phyloP scores from a whole-genome alignment of 257 asterid genomes.

The Jasminum sambac region DNA sequence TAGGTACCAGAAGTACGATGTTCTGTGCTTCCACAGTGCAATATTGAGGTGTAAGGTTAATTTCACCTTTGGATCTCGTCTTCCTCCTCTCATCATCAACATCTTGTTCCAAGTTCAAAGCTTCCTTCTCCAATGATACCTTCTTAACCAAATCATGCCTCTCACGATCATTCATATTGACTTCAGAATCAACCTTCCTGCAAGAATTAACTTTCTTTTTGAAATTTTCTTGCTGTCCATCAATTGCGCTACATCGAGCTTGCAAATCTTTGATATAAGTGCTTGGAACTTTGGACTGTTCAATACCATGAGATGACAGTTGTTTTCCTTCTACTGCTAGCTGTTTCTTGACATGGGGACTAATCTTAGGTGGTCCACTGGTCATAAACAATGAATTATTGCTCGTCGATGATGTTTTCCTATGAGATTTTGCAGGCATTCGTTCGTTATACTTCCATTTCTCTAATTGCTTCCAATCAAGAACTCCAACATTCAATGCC shows the following conservation, averaged over 20 bases:
- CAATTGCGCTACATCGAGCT: slow-evolving; percentile 32
- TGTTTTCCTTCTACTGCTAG: slow-evolving; percentile 32
- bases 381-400: slow-evolving; percentile 34
- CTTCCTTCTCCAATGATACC: slow-evolving; percentile 31
- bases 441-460: slow-evolving; percentile 82
- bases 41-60: slow-evolving; percentile 28
- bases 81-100: slow-evolving; percentile 31
- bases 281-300: slow-evolving; percentile 41
- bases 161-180: slow-evolving; percentile 35
- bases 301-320: slow-evolving; percentile 24
- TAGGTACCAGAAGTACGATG: slow-evolving; percentile 46
- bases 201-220: slow-evolving; percentile 35
- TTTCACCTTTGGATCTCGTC: slow-evolving; percentile 28
- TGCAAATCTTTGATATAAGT: slow-evolving; percentile 34
- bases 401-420: slow-evolving; percentile 39
- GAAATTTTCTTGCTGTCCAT: slow-evolving; percentile 37
- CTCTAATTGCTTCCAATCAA: slow-evolving; percentile 85
- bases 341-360: slow-evolving; percentile 39
- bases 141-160: slow-evolving; percentile 37
- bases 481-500: slow-evolving; percentile 93
- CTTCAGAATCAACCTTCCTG: slow-evolving; percentile 15
- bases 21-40: slow-evolving; percentile 39
- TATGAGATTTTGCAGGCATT: slow-evolving; percentile 51
- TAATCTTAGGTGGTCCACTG: slow-evolving; percentile 30
- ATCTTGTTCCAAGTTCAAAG: slow-evolving; percentile 30